phyloP scores from a whole-genome alignment of 345 rosid genomes.

The Diplotaxis tenuifolia region DNA sequence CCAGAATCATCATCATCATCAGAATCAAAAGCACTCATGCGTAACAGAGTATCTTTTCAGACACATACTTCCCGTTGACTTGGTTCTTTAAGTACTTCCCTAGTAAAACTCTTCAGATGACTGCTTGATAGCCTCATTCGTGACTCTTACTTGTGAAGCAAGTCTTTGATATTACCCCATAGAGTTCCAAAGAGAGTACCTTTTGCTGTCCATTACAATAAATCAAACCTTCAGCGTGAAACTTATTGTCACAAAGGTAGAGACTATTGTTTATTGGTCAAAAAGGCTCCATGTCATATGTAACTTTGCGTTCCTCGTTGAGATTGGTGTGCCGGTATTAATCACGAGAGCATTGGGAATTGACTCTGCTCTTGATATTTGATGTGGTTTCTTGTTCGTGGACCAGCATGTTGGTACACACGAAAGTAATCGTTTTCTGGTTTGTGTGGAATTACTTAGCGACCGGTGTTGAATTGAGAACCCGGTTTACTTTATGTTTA shows the following conservation, averaged over 20 bases:
- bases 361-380: slow-evolving; percentile 12
- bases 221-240: not conserved
- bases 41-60: too few species aligned
- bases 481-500: not conserved
- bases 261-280: not conserved
- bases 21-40: too few species aligned
- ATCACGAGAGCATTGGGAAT: too few species aligned
- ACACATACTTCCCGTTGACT: too few species aligned
- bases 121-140: too few species aligned
- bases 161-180: not conserved
- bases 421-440: slow-evolving; percentile 5
- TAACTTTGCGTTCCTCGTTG: not conserved
- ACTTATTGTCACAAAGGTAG: slow-evolving; percentile 16
- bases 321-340: not conserved
- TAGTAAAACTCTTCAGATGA: too few species aligned
- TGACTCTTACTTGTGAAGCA: not conserved
- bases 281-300: slow-evolving; percentile 2
- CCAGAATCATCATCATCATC: too few species aligned
- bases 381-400: slow-evolving; percentile 7
- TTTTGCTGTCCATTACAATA: too few species aligned
- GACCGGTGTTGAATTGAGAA: not conserved
- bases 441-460: not conserved
- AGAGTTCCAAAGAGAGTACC: not conserved
- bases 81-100: too few species aligned
- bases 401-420: not conserved